Conservation (phyloP, 495 filamentous ascomycete genomes). For the Penicillium parvum region DNA sequence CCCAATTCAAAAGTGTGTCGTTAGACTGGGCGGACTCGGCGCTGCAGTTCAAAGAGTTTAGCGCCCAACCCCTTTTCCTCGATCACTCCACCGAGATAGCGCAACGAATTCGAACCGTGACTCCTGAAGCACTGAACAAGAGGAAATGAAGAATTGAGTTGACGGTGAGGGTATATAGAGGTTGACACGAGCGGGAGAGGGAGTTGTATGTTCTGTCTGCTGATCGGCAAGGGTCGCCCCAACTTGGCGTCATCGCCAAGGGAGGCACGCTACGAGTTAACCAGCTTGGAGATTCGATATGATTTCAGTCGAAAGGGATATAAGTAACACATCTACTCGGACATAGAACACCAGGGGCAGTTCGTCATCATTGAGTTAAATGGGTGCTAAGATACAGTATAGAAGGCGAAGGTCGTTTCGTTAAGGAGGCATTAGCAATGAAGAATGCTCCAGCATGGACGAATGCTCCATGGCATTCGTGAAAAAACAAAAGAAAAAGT, state of each 20-base stretch:
- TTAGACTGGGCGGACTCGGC: slow-evolving; percentile 6
- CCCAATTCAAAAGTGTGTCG: too few species aligned
- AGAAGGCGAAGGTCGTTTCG: slow-evolving; percentile 43
- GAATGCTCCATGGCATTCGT: slow-evolving; percentile 22
- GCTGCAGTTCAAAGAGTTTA: slow-evolving; percentile 5
- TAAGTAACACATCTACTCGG: not conserved
- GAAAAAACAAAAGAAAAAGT: slow-evolving; percentile 16
- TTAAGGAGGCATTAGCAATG: slow-evolving; percentile 24
- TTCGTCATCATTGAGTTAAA: slow-evolving; percentile 39
- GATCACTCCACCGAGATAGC: slow-evolving; percentile 1
- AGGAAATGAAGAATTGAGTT: slow-evolving; percentile 2
- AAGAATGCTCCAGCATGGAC: slow-evolving; percentile 21
- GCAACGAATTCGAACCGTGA: not conserved
- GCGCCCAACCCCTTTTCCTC: slow-evolving; percentile 11
- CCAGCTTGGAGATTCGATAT: too few species aligned
- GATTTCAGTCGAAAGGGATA: too few species aligned
- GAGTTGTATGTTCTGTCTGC: slow-evolving; percentile 15
- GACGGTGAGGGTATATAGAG: not conserved
- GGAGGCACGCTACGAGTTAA: slow-evolving; percentile 1
- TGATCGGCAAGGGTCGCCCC: slow-evolving; percentile 28
- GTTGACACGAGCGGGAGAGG: not conserved
- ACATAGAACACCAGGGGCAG: slow-evolving; percentile 7
- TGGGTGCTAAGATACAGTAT: slow-evolving; percentile 47
- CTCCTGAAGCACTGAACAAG: not conserved
- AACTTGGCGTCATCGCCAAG: slow-evolving; percentile 19